Conservation (phyloP, 768 basidiomycete genomes). For the Calocera viscosa region DNA sequence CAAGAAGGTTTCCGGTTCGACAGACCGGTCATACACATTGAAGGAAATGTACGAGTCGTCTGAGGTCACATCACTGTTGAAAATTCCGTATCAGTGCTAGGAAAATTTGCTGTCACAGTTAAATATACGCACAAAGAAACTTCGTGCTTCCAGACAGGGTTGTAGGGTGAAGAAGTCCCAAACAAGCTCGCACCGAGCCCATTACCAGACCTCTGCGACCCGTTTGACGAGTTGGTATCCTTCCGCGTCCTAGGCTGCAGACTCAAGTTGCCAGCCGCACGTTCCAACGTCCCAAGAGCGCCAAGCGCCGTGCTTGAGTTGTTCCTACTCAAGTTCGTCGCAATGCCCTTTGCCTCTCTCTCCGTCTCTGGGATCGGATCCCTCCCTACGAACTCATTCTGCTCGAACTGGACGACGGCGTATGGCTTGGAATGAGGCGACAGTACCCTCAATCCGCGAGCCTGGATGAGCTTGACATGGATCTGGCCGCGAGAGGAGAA, state of each 20-base stretch:
- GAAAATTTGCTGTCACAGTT: conserved; percentile 14
- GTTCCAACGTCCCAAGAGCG: conserved; percentile 39
- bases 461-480: conserved; percentile 91
- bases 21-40: conserved; percentile 78
- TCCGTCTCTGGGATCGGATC: conserved; percentile 70
- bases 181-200: conserved; percentile 13
- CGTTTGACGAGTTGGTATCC: not conserved
- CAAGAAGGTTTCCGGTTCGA: conserved; percentile 74
- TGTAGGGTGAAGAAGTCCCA: conserved; percentile 38
- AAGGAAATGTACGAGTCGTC: conserved; percentile 71
- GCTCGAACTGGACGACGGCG: conserved; percentile 95
- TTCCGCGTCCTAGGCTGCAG: not conserved
- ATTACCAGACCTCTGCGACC: not conserved
- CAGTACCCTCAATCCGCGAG: conserved; percentile 65
- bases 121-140: conserved; percentile 78
- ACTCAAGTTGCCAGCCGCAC: conserved; percentile 17
- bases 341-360: conserved; percentile 77
- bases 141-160: conserved; percentile 98
- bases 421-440: conserved; percentile 62
- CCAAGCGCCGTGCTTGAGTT: conserved; percentile 52
- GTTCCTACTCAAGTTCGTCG: conserved; percentile 45
- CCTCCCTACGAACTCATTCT: conserved; percentile 92
- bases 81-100: conserved; percentile 13
- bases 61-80: conserved; percentile 79
- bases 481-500: conserved; percentile 43